Percentiles rank a stretch among this genome's conserved stretches.
phyloP scores from a whole-genome alignment of 164 flowering plant genomes.

The Stephania yunnanensis region DNA sequence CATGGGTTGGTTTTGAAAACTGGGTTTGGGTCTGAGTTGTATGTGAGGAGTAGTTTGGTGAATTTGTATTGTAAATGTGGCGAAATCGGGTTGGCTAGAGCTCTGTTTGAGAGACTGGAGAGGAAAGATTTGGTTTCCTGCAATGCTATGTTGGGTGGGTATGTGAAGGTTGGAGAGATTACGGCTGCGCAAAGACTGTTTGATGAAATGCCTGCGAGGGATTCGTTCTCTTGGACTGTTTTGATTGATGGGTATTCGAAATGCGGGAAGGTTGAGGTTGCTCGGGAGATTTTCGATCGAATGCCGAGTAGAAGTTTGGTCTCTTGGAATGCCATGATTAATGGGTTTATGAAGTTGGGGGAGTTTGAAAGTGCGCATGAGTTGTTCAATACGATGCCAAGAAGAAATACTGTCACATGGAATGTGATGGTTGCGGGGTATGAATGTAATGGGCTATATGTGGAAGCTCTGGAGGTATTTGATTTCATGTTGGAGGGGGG shows the following conservation, averaged over 20 bases:
- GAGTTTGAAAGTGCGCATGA: conserved; percentile 3
- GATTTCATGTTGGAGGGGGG: conserved; percentile 10
- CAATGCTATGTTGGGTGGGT: conserved; percentile 15
- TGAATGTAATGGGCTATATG: conserved; percentile 11
- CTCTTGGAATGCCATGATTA: conserved; percentile 24
- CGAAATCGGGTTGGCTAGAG: conserved; percentile 4
- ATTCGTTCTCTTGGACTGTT: conserved; percentile 18
- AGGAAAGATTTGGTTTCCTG: conserved; percentile 12
- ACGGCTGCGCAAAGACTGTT: conserved; percentile 12
- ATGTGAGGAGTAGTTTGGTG: conserved; percentile 34
- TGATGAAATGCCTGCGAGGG: conserved; percentile 18
- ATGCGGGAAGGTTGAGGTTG: conserved; percentile 11
- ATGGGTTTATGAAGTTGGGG: conserved; percentile 16
- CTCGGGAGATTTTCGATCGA: conserved; percentile 13
- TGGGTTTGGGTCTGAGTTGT: conserved; percentile 28
- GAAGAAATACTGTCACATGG: conserved; percentile 14
- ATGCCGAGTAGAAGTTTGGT: conserved; percentile 17
- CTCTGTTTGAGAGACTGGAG: conserved; percentile 10
- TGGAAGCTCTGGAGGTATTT: conserved; percentile 14
- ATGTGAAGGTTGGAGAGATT: conserved; percentile 2
- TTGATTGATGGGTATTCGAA: conserved; percentile 19
- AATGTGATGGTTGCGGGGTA: conserved; percentile 17
- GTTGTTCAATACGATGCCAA: conserved; percentile 8
- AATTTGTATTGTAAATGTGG: conserved; percentile 23
- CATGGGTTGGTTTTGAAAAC: conserved; percentile 34